Evolutionary conservation across 441 rosid genomes (phyloP), one percentile per base, ranked within the genome.

Genomic region (Populus trichocarpa): DNA sequence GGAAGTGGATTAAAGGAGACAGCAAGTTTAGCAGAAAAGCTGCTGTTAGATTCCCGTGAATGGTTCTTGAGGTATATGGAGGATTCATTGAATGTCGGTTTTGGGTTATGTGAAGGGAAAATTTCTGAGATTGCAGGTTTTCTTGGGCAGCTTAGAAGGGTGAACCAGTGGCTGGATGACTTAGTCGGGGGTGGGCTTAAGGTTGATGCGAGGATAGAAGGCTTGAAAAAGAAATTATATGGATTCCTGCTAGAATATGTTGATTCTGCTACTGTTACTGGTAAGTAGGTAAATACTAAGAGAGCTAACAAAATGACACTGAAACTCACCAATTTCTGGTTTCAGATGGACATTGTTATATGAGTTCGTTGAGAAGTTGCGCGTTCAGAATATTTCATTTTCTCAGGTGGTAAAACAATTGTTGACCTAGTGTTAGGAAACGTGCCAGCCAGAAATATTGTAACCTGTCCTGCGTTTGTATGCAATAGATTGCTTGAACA

Each of bases 61-160:
- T 87, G 92, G 90, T 87, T 89, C 84, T 77, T 87, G 70, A 82
- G 81, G 69, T 86, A 86, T 78, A 82, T 87, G 75, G 92, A 86
- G 81, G 78, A 74, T 71, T 82, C 87, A 67, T 70, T 89, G 26
- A 83, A 77, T 72, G 75, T 26, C 42, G 81, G 83, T 22, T 82
- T 81, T n/a, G 78, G 78, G 73, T 72, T 42, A 26, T 64, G 82
- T 63, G 46, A 61, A 46, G 83, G 77, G 46, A 82, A 84, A 78
- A 69, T 63, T 63, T 78, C 59, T 75, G 86, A 86, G 80, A 78
- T 78, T 72, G 75, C 77, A 61, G 65, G 73, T 38, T 87, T 83
- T 73, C 73, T 86, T 7, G 40, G 80, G 67, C 83, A 79, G 79
- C 87, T 87, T 33, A 89, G 86, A 73, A 83, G 83, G 57, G 83